Evolutionary conservation across 2,329 filamentous ascomycete species (phyloP).

Genomic region (Thielaviopsis euricoi): DNA sequence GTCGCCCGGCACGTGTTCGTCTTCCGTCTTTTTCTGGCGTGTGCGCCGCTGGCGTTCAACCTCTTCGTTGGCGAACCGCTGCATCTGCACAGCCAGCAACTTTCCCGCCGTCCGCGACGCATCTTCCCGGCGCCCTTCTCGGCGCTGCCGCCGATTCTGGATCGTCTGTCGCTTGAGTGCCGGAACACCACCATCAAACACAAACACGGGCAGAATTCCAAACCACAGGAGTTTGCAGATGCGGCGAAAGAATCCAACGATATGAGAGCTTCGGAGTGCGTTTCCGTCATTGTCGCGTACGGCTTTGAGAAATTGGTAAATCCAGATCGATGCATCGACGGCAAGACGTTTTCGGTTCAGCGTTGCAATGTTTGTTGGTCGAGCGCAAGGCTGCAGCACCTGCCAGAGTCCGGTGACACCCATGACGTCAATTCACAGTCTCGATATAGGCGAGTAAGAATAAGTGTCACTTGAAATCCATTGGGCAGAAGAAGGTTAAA

Average conservation of each 20-base stretch:
- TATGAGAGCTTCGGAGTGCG: slow-evolving; percentile 83
- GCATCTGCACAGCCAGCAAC: slow-evolving; percentile 85
- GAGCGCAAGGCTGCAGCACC: slow-evolving; percentile 83
- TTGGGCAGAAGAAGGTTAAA: not conserved
- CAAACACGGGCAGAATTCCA: slow-evolving; percentile 90
- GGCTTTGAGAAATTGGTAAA: slow-evolving; percentile 98
- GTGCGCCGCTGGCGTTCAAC: slow-evolving; percentile 43
- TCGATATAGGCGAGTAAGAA: not conserved
- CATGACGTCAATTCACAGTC: slow-evolving; percentile 39
- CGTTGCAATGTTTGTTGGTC: slow-evolving; percentile 89
- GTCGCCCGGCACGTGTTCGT: slow-evolving; percentile 19
- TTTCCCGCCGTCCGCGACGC: slow-evolving; percentile 81
- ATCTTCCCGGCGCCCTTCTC: slow-evolving; percentile 86
- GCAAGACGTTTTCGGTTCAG: slow-evolving; percentile 92
- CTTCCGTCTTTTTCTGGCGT: slow-evolving; percentile 20
- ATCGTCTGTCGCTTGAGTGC: slow-evolving; percentile 84
- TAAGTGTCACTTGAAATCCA: not conserved
- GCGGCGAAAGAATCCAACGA: slow-evolving; percentile 93
- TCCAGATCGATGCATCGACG: slow-evolving; percentile 98
- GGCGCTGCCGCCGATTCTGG: slow-evolving; percentile 54
- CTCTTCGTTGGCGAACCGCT: slow-evolving; percentile 75
- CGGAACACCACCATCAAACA: slow-evolving; percentile 93
- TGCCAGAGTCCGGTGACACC: slow-evolving; percentile 98
- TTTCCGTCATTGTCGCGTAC: slow-evolving; percentile 98
- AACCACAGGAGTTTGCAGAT: slow-evolving; percentile 97